A percentile compares a stretch with the other conserved stretches of the same genome.
These are phyloP conservation scores for Acorus gramineus DNA, from an alignment of 106 monocot genomes.

Conservation along the genomic window DNA sequence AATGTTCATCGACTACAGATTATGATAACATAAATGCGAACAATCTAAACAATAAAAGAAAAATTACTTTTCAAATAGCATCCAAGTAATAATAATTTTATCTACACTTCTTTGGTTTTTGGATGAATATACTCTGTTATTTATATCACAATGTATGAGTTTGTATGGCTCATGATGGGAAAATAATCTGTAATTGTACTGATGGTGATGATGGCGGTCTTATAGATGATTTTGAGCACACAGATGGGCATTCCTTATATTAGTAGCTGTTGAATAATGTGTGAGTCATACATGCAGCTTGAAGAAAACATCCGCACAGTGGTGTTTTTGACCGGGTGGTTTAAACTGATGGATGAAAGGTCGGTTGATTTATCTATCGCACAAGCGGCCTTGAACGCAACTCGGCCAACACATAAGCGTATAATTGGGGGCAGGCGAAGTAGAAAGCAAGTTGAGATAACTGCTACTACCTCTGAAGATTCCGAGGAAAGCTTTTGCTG, in stretches of 20 bases:
- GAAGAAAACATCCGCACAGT: slow-evolving; percentile 63
- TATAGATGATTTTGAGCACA: too few species aligned
- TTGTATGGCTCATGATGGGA: too few species aligned
- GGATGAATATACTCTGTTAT: background rate
- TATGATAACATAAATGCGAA: too few species aligned
- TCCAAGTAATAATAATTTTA: too few species aligned
- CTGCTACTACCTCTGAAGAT: slow-evolving; percentile 12
- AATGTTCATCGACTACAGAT: too few species aligned
- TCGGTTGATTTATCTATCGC: slow-evolving; percentile 17
- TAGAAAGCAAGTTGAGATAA: slow-evolving; percentile 22
- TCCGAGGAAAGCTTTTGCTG: slow-evolving; percentile 38
- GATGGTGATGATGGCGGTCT: too few species aligned
- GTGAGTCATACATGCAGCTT: slow-evolving; percentile 33
- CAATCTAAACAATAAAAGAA: too few species aligned
- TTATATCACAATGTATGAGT: background rate
- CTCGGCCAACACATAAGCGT: slow-evolving; percentile 33
- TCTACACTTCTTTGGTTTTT: too few species aligned
- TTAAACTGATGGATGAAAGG: slow-evolving; percentile 34
- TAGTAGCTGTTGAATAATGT: too few species aligned
- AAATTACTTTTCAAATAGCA: too few species aligned
- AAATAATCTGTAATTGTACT: too few species aligned
- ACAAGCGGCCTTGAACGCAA: slow-evolving; percentile 9
- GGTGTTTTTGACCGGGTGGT: slow-evolving; percentile 55
- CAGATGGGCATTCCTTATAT: too few species aligned
- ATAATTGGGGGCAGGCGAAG: slow-evolving; percentile 25